Conservation (phyloP, 78 protist species). For the Parvularia atlantis region DNA sequence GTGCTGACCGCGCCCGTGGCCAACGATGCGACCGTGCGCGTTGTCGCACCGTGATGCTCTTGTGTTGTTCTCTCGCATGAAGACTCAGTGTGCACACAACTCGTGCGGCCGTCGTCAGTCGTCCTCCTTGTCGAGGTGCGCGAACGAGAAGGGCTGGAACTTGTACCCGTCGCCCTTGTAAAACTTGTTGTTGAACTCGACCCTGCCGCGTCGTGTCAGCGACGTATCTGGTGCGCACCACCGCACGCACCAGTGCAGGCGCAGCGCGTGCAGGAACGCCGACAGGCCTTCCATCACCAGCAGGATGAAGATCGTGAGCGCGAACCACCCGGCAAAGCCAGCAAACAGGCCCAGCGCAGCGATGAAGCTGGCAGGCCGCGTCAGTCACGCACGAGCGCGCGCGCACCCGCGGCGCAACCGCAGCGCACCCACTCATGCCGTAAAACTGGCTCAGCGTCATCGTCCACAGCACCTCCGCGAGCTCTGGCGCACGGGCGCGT, state of each 20-base stretch:
- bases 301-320: conserved; percentile 85
- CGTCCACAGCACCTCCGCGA: conserved; percentile 72
- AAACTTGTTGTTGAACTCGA: conserved; percentile 96
- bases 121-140: neutral
- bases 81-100: too few relatives aligned
- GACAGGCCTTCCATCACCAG: conserved; percentile 95
- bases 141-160: conserved; percentile 58
- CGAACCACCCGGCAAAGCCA: conserved; percentile 81
- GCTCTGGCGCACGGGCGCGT: conserved; percentile 12
- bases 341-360: conserved; percentile 21
- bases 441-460: conserved; percentile 17
- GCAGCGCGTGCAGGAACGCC: conserved; percentile 98
- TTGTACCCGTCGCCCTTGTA: conserved; percentile 63
- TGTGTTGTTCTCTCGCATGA: too few relatives aligned
- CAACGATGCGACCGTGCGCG: too few relatives aligned
- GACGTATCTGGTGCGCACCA: neutral
- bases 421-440: neutral
- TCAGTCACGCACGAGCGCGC: too few relatives aligned
- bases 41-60: too few relatives aligned
- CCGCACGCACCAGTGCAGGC: conserved; percentile 93
- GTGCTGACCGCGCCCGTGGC: too few relatives aligned
- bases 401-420: too few relatives aligned
- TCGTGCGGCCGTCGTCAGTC: too few relatives aligned
- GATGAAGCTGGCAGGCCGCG: neutral
- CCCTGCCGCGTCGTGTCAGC: conserved; percentile 32